A percentile compares a stretch with the other conserved stretches of the same genome.
Evolutionary conservation across 2,329 filamentous ascomycete species (phyloP).

Genomic region (Penicillium sp.): DNA sequence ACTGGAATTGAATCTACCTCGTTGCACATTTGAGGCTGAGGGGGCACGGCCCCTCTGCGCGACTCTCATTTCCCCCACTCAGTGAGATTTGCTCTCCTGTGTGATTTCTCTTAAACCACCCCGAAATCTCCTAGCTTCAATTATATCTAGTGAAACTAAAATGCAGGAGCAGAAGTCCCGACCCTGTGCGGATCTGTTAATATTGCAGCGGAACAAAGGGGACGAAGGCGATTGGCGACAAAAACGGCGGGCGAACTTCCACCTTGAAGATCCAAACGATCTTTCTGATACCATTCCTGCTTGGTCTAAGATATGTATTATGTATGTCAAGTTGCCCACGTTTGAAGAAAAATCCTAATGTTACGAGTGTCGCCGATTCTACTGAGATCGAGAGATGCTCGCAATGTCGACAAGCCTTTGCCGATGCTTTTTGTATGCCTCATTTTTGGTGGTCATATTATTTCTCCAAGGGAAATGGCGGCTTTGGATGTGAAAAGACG

Average conservation of each 20-base stretch:
- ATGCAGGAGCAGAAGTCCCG: conserved; percentile 6
- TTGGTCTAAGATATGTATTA: conserved; percentile 6
- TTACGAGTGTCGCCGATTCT: background rate
- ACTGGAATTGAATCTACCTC: background rate
- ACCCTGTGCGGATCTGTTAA: background rate
- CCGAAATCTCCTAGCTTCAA: no score
- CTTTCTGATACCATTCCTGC: background rate
- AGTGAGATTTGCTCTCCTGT: background rate
- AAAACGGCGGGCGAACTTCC: background rate
- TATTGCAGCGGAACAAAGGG: background rate
- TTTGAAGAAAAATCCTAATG: background rate
- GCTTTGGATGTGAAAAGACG: conserved; percentile 9
- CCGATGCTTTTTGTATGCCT: conserved; percentile 7
- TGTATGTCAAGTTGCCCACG: background rate
- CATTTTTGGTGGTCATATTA: conserved; percentile 11
- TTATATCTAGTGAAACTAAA: background rate
- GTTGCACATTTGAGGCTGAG: background rate
- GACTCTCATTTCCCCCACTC: background rate
- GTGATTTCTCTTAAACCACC: background rate
- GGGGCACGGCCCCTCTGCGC: conserved; percentile 2
- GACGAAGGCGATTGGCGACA: background rate
- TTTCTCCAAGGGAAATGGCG: background rate
- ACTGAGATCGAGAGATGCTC: background rate
- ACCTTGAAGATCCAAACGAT: background rate
- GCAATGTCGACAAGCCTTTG: conserved; percentile 5